Conservation (phyloP, 2,329 filamentous ascomycete genomes). For the Talaromyces sp. region DNA sequence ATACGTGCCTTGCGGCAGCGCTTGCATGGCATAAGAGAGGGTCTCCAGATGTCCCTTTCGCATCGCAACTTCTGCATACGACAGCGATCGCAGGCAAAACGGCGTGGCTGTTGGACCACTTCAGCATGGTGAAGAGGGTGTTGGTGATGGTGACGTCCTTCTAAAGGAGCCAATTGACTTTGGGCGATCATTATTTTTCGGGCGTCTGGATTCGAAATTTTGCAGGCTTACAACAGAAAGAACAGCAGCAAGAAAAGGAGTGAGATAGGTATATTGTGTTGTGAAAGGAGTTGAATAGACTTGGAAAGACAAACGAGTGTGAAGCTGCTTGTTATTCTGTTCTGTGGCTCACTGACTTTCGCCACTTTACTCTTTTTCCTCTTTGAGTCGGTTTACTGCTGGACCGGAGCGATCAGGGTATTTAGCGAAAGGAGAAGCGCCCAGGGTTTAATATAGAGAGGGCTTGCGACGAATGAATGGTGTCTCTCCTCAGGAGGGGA, state of each 20-base stretch:
- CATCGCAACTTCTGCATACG: conserved; percentile 23
- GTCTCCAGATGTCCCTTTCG: conserved; percentile 21
- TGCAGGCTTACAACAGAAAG: neutral
- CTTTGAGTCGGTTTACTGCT: neutral
- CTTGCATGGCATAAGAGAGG: conserved; percentile 22
- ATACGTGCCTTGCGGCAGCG: conserved; percentile 21
- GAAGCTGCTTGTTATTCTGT: neutral
- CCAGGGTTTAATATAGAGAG: neutral
- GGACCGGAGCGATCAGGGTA: neutral
- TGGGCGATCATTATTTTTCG: conserved; percentile 11
- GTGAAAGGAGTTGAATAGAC: neutral
- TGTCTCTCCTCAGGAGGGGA: neutral
- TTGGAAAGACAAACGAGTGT: neutral
- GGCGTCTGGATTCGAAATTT: neutral
- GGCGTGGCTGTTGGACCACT: conserved; percentile 21
- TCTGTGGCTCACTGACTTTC: conserved; percentile 7
- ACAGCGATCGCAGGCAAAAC: conserved; percentile 23
- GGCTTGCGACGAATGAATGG: neutral
- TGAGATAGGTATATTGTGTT: neutral
- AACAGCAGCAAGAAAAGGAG: neutral
- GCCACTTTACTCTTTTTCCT: neutral
- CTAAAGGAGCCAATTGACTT: conserved; percentile 12
- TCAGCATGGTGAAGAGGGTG: conserved; percentile 8
- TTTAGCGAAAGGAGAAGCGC: neutral
- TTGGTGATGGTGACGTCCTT: conserved; percentile 13